Evolutionary conservation across 108 stramenopile species (phyloP).

Genomic region (Pseudonitzschia multistriata): DNA sequence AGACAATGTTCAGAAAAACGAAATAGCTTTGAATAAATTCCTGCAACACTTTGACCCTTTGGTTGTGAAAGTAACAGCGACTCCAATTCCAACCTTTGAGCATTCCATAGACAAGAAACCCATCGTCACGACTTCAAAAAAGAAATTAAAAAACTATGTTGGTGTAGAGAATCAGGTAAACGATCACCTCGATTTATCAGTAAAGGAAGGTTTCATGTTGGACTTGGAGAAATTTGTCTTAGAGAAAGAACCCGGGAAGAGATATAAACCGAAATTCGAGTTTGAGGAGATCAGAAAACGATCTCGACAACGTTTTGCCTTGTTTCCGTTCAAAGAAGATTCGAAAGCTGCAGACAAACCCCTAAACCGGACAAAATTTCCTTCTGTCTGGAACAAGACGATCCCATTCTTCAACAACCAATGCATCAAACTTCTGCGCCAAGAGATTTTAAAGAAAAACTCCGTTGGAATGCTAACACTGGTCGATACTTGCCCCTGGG

Average conservation of each 20-base stretch:
- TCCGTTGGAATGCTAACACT: neutral
- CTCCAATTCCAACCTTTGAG: neutral
- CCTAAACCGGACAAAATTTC: neutral
- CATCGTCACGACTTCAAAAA: neutral
- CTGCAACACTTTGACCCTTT: neutral
- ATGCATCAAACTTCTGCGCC: neutral
- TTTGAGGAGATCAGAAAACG: neutral
- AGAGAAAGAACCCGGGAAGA: neutral
- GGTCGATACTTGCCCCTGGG: slow-evolving; percentile 7
- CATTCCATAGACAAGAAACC: slow-evolving; percentile 1
- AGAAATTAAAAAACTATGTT: neutral
- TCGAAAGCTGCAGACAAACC: neutral
- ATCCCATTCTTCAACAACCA: neutral
- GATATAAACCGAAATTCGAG: neutral
- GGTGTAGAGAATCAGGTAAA: neutral
- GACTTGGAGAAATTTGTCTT: neutral
- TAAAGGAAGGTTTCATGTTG: neutral
- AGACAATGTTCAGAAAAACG: neutral
- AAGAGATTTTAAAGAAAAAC: slow-evolving; percentile 1
- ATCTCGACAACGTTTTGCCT: neutral
- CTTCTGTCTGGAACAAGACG: neutral
- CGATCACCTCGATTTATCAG: neutral
- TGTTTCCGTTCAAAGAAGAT: neutral
- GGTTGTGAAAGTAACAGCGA: slow-evolving; percentile 6
- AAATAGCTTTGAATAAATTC: neutral